Conservation (phyloP, 179 eudicot genomes). For the Silene coronaria region DNA sequence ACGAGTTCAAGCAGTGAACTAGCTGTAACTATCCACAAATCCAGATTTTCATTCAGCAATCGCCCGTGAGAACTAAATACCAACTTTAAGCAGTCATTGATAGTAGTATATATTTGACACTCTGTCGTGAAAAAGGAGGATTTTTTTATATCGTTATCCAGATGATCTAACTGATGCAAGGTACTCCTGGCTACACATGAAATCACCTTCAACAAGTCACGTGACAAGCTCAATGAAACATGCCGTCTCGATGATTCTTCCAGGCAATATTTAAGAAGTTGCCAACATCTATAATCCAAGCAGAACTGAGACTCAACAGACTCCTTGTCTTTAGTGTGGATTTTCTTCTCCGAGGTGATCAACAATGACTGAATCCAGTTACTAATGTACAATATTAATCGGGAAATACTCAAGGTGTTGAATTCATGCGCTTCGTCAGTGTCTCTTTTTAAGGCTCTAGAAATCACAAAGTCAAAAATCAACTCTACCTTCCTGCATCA, state of each 20-base stretch:
- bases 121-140: constrained; percentile 21
- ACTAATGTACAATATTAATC: constrained; percentile 43
- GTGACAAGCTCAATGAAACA: constrained; percentile 45
- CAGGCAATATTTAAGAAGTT: constrained; percentile 67
- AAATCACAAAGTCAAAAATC: constrained; percentile 52
- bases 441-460: constrained; percentile 26
- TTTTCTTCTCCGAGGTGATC: constrained; percentile 60
- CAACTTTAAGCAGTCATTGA: constrained; percentile 46
- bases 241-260: constrained; percentile 47
- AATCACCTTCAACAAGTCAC: constrained; percentile 65
- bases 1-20: constrained; percentile 51
- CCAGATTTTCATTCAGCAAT: constrained; percentile 58
- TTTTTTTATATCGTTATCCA: constrained; percentile 16
- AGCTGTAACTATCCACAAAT: constrained; percentile 57
- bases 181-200: constrained; percentile 43
- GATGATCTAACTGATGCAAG: constrained; percentile 23
- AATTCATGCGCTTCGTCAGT: constrained; percentile 24
- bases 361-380: constrained; percentile 67
- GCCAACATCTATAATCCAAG: constrained; percentile 80
- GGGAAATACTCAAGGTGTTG: constrained; percentile 47
- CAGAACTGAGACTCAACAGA: constrained; percentile 38
- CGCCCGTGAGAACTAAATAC: constrained; percentile 62
- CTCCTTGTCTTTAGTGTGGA: constrained; percentile 37
- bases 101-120: constrained; percentile 35
- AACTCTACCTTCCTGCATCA: constrained; percentile 71